Conservation (phyloP, 2,329 filamentous ascomycete genomes). For the Exophiala alcalophila region DNA sequence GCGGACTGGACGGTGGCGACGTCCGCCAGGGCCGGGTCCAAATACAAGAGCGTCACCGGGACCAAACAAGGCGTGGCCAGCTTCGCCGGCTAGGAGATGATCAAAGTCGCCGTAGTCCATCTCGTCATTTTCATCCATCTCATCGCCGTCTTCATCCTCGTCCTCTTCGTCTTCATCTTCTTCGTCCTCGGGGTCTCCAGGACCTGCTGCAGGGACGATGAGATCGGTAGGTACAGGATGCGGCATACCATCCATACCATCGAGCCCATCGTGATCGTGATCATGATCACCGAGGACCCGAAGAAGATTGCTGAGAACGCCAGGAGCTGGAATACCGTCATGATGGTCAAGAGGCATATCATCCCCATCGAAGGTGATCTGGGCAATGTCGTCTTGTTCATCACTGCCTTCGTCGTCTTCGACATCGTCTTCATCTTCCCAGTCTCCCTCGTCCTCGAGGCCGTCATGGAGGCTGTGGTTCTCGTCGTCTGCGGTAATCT, state of each 20-base stretch:
- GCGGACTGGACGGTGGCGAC: constrained; percentile 48
- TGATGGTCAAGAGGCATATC: constrained; percentile 42
- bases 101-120: constrained; percentile 35
- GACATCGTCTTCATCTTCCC: constrained; percentile 50
- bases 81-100: constrained; percentile 31
- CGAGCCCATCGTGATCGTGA: constrained; percentile 22
- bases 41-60: too few relatives aligned
- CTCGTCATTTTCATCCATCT: constrained; percentile 45
- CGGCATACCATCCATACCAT: background rate
- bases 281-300: constrained; percentile 27
- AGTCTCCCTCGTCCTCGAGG: constrained; percentile 46
- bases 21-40: too few relatives aligned
- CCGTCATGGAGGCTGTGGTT: constrained; percentile 25
- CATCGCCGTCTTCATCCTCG: constrained; percentile 57
- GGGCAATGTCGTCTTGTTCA: constrained; percentile 42
- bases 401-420: constrained; percentile 45
- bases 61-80: too few relatives aligned
- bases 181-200: constrained; percentile 24
- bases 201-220: constrained; percentile 18
- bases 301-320: constrained; percentile 34
- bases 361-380: constrained; percentile 44
- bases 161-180: constrained; percentile 52
- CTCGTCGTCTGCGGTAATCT: constrained; percentile 39
- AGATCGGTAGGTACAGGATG: constrained; percentile 22
- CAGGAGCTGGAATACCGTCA: constrained; percentile 40